Conservation (phyloP, 1,284 basidiomycete genomes). For the Salmacisia buchloeana region DNA sequence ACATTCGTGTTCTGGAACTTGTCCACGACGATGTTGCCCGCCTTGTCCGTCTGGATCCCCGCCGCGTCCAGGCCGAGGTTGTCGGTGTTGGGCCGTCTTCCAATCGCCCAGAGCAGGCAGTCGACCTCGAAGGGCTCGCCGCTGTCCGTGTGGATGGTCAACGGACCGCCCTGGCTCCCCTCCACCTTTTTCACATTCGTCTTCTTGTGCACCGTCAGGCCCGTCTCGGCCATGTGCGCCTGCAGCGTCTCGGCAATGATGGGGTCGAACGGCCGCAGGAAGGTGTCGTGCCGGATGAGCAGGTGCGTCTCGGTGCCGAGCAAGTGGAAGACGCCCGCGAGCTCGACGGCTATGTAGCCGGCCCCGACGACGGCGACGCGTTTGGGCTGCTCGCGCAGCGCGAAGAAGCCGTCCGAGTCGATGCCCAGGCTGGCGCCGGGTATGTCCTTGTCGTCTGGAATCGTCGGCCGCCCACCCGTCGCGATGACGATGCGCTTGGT, state of each 20-base stretch:
- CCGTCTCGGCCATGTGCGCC: slow-evolving; percentile 91
- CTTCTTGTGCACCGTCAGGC: slow-evolving; percentile 76
- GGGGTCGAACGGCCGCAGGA: slow-evolving; percentile 88
- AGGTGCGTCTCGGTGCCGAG: slow-evolving; percentile 72
- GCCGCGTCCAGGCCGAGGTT: slow-evolving; percentile 71
- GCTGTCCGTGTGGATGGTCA: slow-evolving; percentile 50
- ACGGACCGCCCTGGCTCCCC: slow-evolving; percentile 49
- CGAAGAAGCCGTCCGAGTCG: slow-evolving; percentile 94
- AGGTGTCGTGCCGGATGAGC: slow-evolving; percentile 79
- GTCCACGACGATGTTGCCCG: slow-evolving; percentile 80
- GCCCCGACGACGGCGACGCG: slow-evolving; percentile 90
- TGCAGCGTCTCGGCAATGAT: slow-evolving; percentile 77
- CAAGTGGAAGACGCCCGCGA: slow-evolving; percentile 48
- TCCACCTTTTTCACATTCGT: slow-evolving; percentile 73
- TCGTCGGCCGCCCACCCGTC: slow-evolving; percentile 76
- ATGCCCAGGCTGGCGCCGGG: slow-evolving; percentile 87
- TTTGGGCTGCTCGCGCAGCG: slow-evolving; percentile 79
- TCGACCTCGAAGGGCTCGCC: slow-evolving; percentile 80
- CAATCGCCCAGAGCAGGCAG: slow-evolving; percentile 87
- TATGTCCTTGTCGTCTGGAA: slow-evolving; percentile 73
- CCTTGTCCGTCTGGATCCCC: slow-evolving; percentile 69
- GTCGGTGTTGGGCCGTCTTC: slow-evolving; percentile 74
- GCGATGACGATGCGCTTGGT: slow-evolving; percentile 58
- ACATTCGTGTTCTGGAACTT: slow-evolving; percentile 74
- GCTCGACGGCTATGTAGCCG: slow-evolving; percentile 92